Conservation (phyloP, 352 stramenopile genomes). For the Blastocystis sp. region DNA sequence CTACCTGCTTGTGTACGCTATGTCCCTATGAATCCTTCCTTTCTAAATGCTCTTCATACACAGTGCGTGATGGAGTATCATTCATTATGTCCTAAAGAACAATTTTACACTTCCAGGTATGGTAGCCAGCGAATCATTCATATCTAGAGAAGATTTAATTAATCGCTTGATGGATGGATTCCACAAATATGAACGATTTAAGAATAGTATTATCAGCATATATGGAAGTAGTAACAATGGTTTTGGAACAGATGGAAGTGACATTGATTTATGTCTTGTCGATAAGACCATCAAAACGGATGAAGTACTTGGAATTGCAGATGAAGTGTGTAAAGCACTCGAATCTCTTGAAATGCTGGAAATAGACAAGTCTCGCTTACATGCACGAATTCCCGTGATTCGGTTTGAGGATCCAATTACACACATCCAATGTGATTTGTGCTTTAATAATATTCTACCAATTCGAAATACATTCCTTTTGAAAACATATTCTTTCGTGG, state of each 20-base stretch:
- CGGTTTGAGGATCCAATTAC: constrained; percentile 86
- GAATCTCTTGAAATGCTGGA: constrained; percentile 53
- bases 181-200: neutral
- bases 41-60: neutral
- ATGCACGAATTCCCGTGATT: constrained; percentile 93
- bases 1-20: neutral
- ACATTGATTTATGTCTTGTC: constrained; percentile 87
- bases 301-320: constrained; percentile 72
- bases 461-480: constrained; percentile 93
- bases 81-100: neutral
- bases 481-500: constrained; percentile 82
- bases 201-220: neutral
- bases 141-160: constrained; percentile 23
- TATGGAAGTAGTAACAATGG: constrained; percentile 94
- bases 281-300: neutral
- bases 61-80: neutral
- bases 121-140: neutral
- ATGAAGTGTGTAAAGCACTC: constrained; percentile 71
- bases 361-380: constrained; percentile 66
- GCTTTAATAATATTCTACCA: constrained; percentile 91
- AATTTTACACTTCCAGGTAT: constrained; percentile 19
- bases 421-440: constrained; percentile 82
- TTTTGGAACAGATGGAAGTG: constrained; percentile 86
- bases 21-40: neutral
- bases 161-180: constrained; percentile 29